Evolutionary conservation across 73 alveolate species (phyloP).

Genomic region (Paramecium sonneborni): DNA sequence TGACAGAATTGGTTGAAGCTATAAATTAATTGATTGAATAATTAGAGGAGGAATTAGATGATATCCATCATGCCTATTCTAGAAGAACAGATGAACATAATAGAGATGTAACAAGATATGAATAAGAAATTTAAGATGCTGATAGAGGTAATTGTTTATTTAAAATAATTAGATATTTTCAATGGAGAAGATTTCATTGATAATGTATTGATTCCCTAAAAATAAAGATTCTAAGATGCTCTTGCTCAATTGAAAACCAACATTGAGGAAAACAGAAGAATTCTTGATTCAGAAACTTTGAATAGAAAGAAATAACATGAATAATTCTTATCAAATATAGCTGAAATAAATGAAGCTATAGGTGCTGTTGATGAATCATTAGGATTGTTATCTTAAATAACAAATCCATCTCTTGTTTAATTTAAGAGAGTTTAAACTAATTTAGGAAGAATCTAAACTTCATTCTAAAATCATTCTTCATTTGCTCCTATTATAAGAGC

Average conservation of each 20-base stretch:
- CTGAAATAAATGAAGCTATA: constrained; percentile 51
- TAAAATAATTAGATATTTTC: not conserved
- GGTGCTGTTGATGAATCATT: constrained; percentile 57
- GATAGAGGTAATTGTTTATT: not conserved
- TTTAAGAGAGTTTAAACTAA: constrained; percentile 43
- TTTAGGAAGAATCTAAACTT: constrained; percentile 31
- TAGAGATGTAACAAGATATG: constrained; percentile 55
- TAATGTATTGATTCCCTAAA: constrained; percentile 27
- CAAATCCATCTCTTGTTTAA: constrained; percentile 39
- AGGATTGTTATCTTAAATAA: not conserved
- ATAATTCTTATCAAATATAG: not conserved
- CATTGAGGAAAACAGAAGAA: constrained; percentile 50
- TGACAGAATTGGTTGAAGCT: constrained; percentile 32
- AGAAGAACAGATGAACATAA: constrained; percentile 57
- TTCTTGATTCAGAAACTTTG: constrained; percentile 13
- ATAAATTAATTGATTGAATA: not conserved
- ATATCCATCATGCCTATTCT: not conserved
- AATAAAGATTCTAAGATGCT: constrained; percentile 44
- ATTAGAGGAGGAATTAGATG: constrained; percentile 44
- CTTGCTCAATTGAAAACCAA: constrained; percentile 33
- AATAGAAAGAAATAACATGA: constrained; percentile 40
- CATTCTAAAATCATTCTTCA: constrained; percentile 51
- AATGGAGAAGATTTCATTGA: constrained; percentile 52
- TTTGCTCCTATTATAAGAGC: constrained; percentile 58
- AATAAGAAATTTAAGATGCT: constrained; percentile 52